Base-by-base conservation (phyloP, 2,329 filamentous ascomycete species). In the Nigrospora sphaerica region DNA sequence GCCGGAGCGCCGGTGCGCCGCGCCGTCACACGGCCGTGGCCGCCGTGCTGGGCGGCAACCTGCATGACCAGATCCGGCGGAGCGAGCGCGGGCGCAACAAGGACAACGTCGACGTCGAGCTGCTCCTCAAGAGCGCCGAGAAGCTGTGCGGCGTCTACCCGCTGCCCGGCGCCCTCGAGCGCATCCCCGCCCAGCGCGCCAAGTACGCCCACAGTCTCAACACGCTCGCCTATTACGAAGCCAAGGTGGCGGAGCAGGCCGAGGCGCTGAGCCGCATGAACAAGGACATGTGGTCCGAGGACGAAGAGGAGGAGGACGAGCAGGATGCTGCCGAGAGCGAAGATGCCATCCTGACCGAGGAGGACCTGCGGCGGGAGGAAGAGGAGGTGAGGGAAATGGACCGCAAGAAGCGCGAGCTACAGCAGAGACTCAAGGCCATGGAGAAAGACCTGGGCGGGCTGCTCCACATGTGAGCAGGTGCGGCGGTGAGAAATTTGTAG, bases 131-230 rank as follows among this genome's bases (percentile, higher is more conserved):
- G 45, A 91, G 92, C 1, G 92, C 91, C 1, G 90, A 96, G 72
- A 95, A 90, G 72, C 77, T 97, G 31, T 91, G 90, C 56, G 78
- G 78, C 39, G 91, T 96, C 28, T 97, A 96, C 61, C 85, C 88
- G 32, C 77, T 95, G 28, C 78, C 86, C 0, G 91, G 90, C 5
- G 88, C 88, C 5, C 65, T 77, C 14, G 88, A 95, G 58, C 79
- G 83, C 51, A 95, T 97, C 54, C 72, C 81, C 0, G 73, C 75
- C 36, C 74, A 95, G 59, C 77, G 90, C 49, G 77, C 78, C 45
- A 83, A 88, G 57, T 80, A 92, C 63, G 74, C 79, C 35, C 77
- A 88, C 57, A 77, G 93, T 49, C 75, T 75, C 32, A 81, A 81
- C 41, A 95, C 90, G 18, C 73, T 93, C 57, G 79, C 78, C 12